These are phyloP conservation scores for Alternaria rosae DNA, from an alignment of 2,329 filamentous ascomycete species.

Conservation along the genomic window DNA sequence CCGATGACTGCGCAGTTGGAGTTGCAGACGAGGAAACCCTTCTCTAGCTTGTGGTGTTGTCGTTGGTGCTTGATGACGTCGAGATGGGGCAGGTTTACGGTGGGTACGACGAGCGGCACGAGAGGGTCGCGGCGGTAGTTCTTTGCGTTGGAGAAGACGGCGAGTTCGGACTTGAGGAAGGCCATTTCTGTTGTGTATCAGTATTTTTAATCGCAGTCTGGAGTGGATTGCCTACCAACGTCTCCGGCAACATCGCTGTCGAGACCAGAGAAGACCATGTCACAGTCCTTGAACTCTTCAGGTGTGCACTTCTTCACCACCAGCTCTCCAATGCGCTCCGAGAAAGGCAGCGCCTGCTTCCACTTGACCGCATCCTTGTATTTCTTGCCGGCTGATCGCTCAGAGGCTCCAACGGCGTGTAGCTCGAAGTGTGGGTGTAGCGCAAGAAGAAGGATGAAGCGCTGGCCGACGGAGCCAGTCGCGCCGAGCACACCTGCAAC, in stretches of 20 bases:
- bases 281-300: slow-evolving; percentile 84
- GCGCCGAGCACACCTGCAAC: slow-evolving; percentile 75
- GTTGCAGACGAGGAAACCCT: slow-evolving; percentile 96
- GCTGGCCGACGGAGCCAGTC: slow-evolving; percentile 93
- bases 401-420: slow-evolving; percentile 87
- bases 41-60: slow-evolving; percentile 72
- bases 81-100: slow-evolving; percentile 89
- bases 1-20: slow-evolving; percentile 98
- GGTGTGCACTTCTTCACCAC: slow-evolving; percentile 86
- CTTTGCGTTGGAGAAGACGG: slow-evolving; percentile 97
- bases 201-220: neutral
- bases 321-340: slow-evolving; percentile 75
- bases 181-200: slow-evolving; percentile 69
- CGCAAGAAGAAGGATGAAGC: slow-evolving; percentile 91
- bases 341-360: slow-evolving; percentile 91
- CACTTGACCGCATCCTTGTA: slow-evolving; percentile 94
- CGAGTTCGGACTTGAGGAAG: slow-evolving; percentile 85
- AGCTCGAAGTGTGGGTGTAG: slow-evolving; percentile 87
- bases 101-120: slow-evolving; percentile 92
- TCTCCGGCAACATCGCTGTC: slow-evolving; percentile 93
- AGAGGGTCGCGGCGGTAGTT: slow-evolving; percentile 92
- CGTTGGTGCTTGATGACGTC: slow-evolving; percentile 90
- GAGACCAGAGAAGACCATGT: slow-evolving; percentile 90
- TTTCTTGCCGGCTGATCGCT: slow-evolving; percentile 87
- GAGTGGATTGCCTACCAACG: slow-evolving; percentile 68